phyloP scores from a whole-genome alignment of 352 stramenopile species.

The Globisporangium heterothallicum region DNA sequence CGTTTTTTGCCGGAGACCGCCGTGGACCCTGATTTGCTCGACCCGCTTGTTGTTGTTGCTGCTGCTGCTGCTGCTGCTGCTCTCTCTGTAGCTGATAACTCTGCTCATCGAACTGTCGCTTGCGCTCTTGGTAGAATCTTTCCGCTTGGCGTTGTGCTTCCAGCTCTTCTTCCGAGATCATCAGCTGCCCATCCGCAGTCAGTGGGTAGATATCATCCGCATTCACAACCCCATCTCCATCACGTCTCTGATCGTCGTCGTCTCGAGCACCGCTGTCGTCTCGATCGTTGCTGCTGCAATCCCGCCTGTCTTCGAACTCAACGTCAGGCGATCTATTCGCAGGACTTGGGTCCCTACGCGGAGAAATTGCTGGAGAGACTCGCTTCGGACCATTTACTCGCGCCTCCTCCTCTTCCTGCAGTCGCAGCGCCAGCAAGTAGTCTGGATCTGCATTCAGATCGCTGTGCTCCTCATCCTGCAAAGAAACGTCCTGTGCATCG shows the following conservation, averaged over 20 bases:
- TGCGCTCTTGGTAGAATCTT: constrained; percentile 69
- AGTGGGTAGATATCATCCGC: constrained; percentile 38
- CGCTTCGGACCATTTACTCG: constrained; percentile 10
- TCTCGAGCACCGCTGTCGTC: background rate
- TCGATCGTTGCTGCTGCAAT: background rate
- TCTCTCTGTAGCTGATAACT: constrained; percentile 30
- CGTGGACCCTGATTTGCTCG: background rate
- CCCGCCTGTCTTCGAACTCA: background rate
- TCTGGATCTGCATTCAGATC: constrained; percentile 42
- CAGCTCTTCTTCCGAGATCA: constrained; percentile 58
- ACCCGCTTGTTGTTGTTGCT: constrained; percentile 15
- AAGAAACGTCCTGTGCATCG: background rate
- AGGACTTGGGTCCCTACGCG: constrained; percentile 18
- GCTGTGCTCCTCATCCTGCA: constrained; percentile 12
- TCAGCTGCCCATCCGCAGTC: constrained; percentile 44
- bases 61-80: constrained; percentile 26
- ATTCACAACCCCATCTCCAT: constrained; percentile 8
- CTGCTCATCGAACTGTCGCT: constrained; percentile 39
- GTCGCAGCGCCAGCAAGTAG: constrained; percentile 60
- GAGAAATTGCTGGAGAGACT: constrained; percentile 7
- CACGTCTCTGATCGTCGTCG: background rate
- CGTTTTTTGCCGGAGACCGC: constrained; percentile 8
- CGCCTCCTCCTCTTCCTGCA: constrained; percentile 78
- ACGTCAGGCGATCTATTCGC: background rate
- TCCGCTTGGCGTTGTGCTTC: constrained; percentile 66